Base-by-base conservation (phyloP, 2,329 filamentous ascomycete species). In the Colletotrichum salicis region DNA sequence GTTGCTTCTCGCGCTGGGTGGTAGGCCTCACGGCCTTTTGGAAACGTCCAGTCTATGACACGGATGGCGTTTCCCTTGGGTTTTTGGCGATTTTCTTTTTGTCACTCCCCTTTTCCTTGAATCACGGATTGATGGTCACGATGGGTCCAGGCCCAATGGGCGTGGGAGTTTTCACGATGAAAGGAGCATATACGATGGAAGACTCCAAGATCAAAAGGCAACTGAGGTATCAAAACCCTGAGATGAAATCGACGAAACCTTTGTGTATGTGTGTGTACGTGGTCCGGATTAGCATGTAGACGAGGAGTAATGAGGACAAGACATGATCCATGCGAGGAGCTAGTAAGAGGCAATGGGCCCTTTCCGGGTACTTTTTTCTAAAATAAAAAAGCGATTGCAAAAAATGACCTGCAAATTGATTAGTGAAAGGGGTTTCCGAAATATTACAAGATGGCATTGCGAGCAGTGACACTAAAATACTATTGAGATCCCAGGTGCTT, bases 11-110 rank as follows among this genome's bases (percentile, higher is more conserved):
- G 31, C 8, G 56, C 48, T 51, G 7, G 35, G 27, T 45, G 60
- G 35, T 62, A 48, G 37, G 29, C 29, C 7, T 3, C n/a, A 19
- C 19, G n/a, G n/a, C 45, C 37, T n/a, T n/a, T 54, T 22, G 35
- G 27, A 33, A 64, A 56, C 52, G 68, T 60, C 64, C 33, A 68
- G 58, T 58, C 68, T 45, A 71, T 31, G 62, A 67, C 48, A 54
- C 19, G 62, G 63, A 60, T 45, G 67, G 51, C 51, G 37, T 61
- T 52, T 48, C 15, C 52, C 7, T 31, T 51, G 24, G 24, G 35
- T 41, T 41, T n/a, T 57, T 45, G 64, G 69, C 31, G 19, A 52
- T 63, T 62, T 59, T 29, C n/a, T n/a, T 5, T 59, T 45, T 56
- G 45, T 45, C 19, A 11, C 61, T 58, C 68, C 15, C 37, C 45